Conservation (phyloP, 2,329 filamentous ascomycete genomes). For the Fusarium heterosporum region DNA sequence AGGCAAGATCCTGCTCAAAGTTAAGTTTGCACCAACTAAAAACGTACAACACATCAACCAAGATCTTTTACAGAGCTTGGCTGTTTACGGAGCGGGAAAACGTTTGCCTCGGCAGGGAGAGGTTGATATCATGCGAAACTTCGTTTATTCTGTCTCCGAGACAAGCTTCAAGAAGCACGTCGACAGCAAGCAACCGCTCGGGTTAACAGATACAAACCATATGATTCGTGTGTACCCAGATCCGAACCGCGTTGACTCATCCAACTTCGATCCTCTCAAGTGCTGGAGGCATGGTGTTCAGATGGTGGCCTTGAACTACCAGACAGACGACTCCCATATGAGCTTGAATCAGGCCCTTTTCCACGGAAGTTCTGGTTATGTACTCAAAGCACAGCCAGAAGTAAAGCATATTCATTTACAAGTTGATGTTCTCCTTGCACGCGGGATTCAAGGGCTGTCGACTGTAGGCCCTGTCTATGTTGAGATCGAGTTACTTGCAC, state of each 20-base stretch:
- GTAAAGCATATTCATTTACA: not conserved
- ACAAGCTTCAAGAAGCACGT: constrained; percentile 5
- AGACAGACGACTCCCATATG: constrained; percentile 16
- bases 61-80: constrained; percentile 15
- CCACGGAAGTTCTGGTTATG: constrained; percentile 10
- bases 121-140: constrained; percentile 7
- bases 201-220: not conserved
- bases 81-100: constrained; percentile 26
- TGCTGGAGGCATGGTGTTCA: constrained; percentile 27
- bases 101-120: not conserved
- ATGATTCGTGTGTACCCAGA: constrained; percentile 30
- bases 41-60: fast-evolving
- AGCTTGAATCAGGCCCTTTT: constrained; percentile 23
- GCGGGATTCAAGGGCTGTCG: not conserved
- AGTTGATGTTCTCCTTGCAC: constrained; percentile 8
- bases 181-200: not conserved
- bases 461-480: fast-evolving
- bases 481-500: constrained; percentile 7
- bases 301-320: constrained; percentile 32
- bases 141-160: constrained; percentile 26
- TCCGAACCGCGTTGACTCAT: constrained; percentile 27
- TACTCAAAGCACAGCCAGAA: not conserved
- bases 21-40: not conserved
- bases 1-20: constrained; percentile 18
- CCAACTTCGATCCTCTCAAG: constrained; percentile 18